phyloP scores from a whole-genome alignment of 2,329 filamentous ascomycete genomes.

The Pseudocercospora macadamiae region DNA sequence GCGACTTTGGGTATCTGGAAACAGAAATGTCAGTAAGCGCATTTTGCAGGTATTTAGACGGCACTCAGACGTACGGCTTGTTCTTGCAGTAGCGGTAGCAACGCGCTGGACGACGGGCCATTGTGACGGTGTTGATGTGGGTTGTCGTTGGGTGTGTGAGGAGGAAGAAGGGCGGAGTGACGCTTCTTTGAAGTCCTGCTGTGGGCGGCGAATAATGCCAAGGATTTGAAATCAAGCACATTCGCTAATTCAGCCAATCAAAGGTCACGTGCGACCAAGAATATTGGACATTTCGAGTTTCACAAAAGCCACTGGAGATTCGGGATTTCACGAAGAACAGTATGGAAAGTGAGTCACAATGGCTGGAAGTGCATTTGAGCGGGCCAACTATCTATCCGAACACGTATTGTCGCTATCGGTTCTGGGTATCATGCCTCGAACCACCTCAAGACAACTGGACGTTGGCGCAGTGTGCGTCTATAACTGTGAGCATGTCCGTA shows the following conservation, averaged over 20 bases:
- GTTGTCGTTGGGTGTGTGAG: conserved; percentile 51
- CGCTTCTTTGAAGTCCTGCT: conserved; percentile 14
- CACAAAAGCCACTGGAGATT: background rate
- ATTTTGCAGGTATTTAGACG: background rate
- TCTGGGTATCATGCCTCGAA: background rate
- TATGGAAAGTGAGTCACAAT: background rate
- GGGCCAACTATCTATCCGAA: conserved; percentile 12
- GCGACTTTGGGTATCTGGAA: conserved; percentile 75
- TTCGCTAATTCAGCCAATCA: conserved; percentile 1
- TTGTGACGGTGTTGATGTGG: conserved; percentile 71
- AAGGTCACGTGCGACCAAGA: too few species aligned
- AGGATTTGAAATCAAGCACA: background rate
- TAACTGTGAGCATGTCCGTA: too few species aligned
- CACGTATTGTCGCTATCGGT: background rate
- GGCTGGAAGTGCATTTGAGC: conserved; percentile 16
- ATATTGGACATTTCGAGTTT: too few species aligned
- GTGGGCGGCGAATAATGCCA: background rate
- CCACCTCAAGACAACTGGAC: background rate
- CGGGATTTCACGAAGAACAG: background rate
- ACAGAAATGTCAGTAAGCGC: background rate
- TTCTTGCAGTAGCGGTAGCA: conserved; percentile 99
- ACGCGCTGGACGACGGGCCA: conserved; percentile 98
- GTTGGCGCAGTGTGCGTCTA: too few species aligned
- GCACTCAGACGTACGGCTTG: conserved; percentile 74
- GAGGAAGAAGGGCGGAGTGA: conserved; percentile 27